Evolutionary conservation across 148 eudicot species (phyloP).

Genomic region (Chenopodium quinoa): DNA sequence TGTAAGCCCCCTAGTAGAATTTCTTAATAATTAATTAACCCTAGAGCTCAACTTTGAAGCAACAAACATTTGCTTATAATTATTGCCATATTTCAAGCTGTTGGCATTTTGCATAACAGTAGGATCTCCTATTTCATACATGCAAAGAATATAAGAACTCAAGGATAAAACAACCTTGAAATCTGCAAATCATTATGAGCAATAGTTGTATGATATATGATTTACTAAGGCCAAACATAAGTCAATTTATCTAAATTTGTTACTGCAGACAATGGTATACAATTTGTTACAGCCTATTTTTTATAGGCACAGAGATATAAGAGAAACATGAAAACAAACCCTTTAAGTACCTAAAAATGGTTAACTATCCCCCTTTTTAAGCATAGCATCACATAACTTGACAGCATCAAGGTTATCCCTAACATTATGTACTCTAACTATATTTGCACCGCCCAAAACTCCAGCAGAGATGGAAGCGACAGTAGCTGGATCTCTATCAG

Average conservation of each 20-base stretch:
- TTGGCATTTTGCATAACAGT: background rate
- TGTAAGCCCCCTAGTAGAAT: background rate
- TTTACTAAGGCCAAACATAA: too few relatives aligned
- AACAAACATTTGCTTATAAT: background rate
- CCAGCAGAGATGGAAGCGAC: slow-evolving; percentile 67
- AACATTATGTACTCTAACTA: slow-evolving; percentile 87
- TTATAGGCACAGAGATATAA: background rate
- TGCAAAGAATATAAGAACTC: background rate
- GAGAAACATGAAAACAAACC: background rate
- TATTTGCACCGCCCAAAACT: slow-evolving; percentile 76
- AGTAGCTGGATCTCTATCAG: slow-evolving; percentile 75
- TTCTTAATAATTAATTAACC: too few relatives aligned
- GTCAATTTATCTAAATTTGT: too few relatives aligned
- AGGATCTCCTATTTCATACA: background rate
- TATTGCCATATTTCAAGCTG: background rate
- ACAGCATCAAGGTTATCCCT: slow-evolving; percentile 68
- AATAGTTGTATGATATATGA: too few relatives aligned
- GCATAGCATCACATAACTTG: slow-evolving; percentile 75
- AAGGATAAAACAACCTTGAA: background rate
- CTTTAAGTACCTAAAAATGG: background rate
- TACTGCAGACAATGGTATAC: too few relatives aligned
- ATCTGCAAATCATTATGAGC: background rate
- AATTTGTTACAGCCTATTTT: too few relatives aligned
- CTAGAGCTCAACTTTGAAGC: background rate
- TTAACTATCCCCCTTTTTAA: slow-evolving; percentile 24